Conservation (phyloP, 1,284 basidiomycete species). For the Irpex sp. region DNA sequence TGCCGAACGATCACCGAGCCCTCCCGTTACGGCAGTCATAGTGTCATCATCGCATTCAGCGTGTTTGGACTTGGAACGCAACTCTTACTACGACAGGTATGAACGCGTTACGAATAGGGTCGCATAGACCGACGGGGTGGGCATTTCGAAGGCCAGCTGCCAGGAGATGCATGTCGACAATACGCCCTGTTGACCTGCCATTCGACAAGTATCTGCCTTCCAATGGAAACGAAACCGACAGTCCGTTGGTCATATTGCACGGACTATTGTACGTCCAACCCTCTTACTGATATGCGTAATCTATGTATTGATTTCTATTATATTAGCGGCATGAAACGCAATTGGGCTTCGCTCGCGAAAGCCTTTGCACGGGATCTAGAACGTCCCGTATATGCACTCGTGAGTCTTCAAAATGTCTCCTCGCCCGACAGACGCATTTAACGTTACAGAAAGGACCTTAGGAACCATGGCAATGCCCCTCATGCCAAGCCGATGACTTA, state of each 20-base stretch:
- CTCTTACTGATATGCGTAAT: not conserved
- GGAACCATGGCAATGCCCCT: constrained; percentile 82
- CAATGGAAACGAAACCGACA: constrained; percentile 35
- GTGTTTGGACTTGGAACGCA: not conserved
- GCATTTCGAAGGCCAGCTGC: not conserved
- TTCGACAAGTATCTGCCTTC: constrained; percentile 40
- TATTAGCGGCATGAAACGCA: constrained; percentile 73
- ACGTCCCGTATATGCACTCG: constrained; percentile 71
- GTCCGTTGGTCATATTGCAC: constrained; percentile 61
- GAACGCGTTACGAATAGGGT: not conserved
- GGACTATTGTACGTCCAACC: constrained; percentile 56
- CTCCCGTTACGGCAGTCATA: not conserved
- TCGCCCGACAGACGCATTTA: not conserved
- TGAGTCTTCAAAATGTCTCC: constrained; percentile 30
- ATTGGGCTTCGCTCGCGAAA: constrained; percentile 73
- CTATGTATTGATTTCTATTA: not conserved
- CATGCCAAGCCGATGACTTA: constrained; percentile 72
- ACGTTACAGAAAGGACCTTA: constrained; percentile 55
- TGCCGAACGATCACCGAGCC: constrained; percentile 1
- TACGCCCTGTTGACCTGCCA: constrained; percentile 35
- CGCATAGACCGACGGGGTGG: not conserved
- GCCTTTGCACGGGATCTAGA: constrained; percentile 54
- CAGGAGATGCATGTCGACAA: not conserved
- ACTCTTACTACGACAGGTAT: not conserved
- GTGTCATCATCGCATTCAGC: not conserved